Base-by-base conservation (phyloP, 1,139 yeast species). In the Casaregolazyma suthepensis region DNA sequence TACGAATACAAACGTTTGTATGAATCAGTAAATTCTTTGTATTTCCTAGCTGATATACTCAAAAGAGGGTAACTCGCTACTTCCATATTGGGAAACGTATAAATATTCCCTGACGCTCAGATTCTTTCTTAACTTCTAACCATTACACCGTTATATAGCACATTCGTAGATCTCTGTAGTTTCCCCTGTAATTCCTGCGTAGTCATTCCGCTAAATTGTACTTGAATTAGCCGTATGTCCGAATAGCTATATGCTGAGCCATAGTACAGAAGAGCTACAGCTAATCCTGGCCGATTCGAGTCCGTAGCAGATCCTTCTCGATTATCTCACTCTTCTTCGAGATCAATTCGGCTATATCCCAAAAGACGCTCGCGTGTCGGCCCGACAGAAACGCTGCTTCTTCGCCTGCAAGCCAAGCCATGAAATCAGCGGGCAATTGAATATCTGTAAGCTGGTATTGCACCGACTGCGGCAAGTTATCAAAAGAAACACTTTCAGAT, bases 331-430 rank as follows among this genome's bases (percentile, higher is more conserved):
- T 22, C 15, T 48, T 29, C 40, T 23, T 20, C 9, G 31, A 45
- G 18, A 20, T 42, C 17, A 48, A 45, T 9, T 48, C 51, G 2
- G 13, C 23, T 19, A 48, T 45, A 42, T 48, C 51, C 51, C 51
- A 48, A 12, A 37, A 23, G 9, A 45, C 51, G 45, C 45, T 40
- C 12, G 42, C 26, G 43, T 3, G 13, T 26, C 45, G 29, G 18
- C 46, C 46, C 4, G 22, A 15, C 7, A 48, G 23, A 35, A 40
- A 48, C 17, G 18, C 51, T 2, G 51, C 51, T 6, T 38, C 40
- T 22, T 40, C 13, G 13, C 45, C 26, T 7, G 45, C 44, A 3
- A 29, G 40, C 51, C 51, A 48, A 2, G 43, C 38, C 12, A 29
- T 38, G n/a, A 42, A 23, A 35, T 48, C 45, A 23, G 45, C 45